phyloP scores from a whole-genome alignment of 225 moss, liverwort and hornwort genomes.

The Marchantia paleacea region DNA sequence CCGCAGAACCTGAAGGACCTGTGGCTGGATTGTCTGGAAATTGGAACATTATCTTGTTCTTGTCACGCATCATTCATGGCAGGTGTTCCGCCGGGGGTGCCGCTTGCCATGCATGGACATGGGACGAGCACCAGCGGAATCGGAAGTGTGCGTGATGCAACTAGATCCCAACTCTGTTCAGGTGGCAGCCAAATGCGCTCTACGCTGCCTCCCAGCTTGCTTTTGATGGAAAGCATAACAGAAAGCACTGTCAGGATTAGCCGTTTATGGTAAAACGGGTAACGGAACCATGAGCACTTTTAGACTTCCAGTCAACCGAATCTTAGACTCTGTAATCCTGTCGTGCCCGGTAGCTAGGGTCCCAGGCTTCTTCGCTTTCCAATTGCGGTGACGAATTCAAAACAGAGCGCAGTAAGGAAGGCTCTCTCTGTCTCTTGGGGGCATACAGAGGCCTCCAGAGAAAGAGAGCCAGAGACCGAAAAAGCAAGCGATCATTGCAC shows the following conservation, averaged over 20 bases:
- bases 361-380: background rate
- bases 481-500: background rate
- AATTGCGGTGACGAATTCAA: constrained; percentile 3
- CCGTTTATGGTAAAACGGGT: constrained; percentile 5
- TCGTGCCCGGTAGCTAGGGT: background rate
- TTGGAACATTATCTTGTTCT: too few species aligned
- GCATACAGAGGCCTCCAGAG: background rate
- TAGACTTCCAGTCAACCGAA: constrained; percentile 1
- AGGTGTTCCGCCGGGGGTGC: background rate
- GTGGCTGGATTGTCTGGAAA: too few species aligned
- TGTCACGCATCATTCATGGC: too few species aligned
- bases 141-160: background rate
- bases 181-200: background rate
- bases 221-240: background rate
- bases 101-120: background rate
- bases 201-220: background rate
- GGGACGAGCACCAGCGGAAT: too few species aligned
- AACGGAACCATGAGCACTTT: background rate
- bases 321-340: background rate
- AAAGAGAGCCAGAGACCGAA: background rate
- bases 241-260: background rate
- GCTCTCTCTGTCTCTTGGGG: background rate
- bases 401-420: background rate
- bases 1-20: too few species aligned
- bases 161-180: background rate